Evolutionary conservation across 495 filamentous ascomycete species (phyloP).

Genomic region (Terfezia boudieri): DNA sequence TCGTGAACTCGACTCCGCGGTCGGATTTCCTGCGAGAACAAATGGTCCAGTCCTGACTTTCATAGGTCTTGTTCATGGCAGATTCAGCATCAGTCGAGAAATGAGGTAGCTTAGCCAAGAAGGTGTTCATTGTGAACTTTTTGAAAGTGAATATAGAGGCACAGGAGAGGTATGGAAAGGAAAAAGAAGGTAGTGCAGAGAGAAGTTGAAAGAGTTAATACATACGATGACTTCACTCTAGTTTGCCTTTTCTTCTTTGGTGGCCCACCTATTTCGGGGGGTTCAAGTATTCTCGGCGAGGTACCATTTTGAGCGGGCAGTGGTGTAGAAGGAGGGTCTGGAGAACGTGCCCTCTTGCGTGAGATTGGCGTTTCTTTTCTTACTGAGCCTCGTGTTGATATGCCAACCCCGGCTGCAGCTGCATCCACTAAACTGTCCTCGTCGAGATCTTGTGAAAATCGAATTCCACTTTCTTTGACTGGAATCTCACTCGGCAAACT

Average conservation of each 20-base stretch:
- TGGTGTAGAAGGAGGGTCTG: conserved; percentile 11
- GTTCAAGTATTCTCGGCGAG: conserved; percentile 1
- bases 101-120: too few relatives aligned
- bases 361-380: conserved; percentile 9
- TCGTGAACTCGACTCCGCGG: background rate
- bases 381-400: background rate
- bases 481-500: background rate
- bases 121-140: too few relatives aligned
- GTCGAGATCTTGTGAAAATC: background rate
- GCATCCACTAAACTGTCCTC: background rate
- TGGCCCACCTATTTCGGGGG: background rate
- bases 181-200: background rate
- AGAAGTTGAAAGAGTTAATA: background rate
- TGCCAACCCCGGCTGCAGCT: background rate
- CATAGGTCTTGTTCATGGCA: background rate
- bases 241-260: background rate
- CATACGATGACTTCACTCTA: background rate
- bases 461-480: background rate
- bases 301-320: conserved; percentile 4
- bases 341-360: conserved; percentile 14
- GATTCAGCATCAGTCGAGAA: background rate
- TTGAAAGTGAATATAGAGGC: too few relatives aligned
- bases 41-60: background rate
- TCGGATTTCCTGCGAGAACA: background rate
- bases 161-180: too few relatives aligned